A percentile compares a stretch with the other conserved stretches of the same genome.
These are phyloP conservation scores for Rhytidhysteron rufulum DNA, from an alignment of 2,329 filamentous ascomycete species.

Conservation along the genomic window DNA sequence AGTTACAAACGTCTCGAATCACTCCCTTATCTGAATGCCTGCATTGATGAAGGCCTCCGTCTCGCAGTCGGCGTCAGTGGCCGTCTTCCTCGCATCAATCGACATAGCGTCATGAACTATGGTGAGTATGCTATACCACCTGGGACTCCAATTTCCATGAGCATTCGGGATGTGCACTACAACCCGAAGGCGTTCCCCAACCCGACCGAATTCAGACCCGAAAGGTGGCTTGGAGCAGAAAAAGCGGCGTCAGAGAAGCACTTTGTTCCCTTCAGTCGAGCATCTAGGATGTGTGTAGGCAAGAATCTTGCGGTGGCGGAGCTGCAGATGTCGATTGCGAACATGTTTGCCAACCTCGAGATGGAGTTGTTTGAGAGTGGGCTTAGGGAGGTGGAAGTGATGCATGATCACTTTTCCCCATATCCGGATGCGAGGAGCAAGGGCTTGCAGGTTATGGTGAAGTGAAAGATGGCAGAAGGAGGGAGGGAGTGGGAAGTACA, in stretches of 20 bases:
- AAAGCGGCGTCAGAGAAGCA: slow-evolving; percentile 4
- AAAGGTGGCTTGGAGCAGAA: slow-evolving; percentile 7
- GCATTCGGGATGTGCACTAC: slow-evolving; percentile 7
- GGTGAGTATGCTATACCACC: not conserved
- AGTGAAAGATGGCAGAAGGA: too few relatives aligned
- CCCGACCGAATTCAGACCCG: slow-evolving; percentile 6
- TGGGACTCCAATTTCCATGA: slow-evolving; percentile 6
- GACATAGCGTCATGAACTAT: not conserved
- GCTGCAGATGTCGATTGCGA: slow-evolving; percentile 5
- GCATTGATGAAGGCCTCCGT: slow-evolving; percentile 9
- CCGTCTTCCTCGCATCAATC: slow-evolving; percentile 9
- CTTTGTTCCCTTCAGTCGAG: slow-evolving; percentile 10
- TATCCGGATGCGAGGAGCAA: slow-evolving; percentile 1
- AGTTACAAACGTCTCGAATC: slow-evolving; percentile 7
- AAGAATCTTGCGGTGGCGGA: slow-evolving; percentile 10
- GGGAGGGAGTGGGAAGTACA: too few relatives aligned
- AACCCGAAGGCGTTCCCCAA: slow-evolving; percentile 4
- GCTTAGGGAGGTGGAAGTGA: slow-evolving; percentile 7
- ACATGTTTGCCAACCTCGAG: slow-evolving; percentile 11
- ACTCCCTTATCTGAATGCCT: slow-evolving; percentile 10
- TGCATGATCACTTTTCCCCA: slow-evolving; percentile 8
- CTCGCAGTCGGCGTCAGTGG: slow-evolving; percentile 3
- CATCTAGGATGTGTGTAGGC: slow-evolving; percentile 10
- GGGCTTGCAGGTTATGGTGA: not conserved
- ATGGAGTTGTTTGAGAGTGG: slow-evolving; percentile 6